Conservation (phyloP, 441 rosid genomes). For the Isatis lusitanica region DNA sequence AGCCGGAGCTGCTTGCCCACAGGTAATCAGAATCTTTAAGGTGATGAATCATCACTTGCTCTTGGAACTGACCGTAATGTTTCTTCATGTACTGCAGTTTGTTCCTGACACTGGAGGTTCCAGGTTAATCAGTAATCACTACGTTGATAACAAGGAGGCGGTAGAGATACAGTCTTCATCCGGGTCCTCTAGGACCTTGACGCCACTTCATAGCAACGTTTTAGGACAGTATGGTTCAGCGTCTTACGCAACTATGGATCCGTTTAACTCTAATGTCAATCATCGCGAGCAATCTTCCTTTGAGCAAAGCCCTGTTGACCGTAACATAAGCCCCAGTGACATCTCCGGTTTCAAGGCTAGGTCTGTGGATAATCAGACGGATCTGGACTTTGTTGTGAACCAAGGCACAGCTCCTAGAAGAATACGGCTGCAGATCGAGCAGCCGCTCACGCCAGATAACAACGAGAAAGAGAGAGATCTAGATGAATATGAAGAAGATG, state of each 20-base stretch:
- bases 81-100: conserved; percentile 29
- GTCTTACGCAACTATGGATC: conserved; percentile 40
- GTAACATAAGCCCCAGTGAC: conserved; percentile 23
- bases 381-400: conserved; percentile 31
- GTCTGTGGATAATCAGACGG: conserved; percentile 45
- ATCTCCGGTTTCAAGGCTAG: conserved; percentile 58
- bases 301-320: conserved; percentile 36
- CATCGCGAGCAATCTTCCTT: conserved; percentile 38
- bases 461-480: conserved; percentile 14
- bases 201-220: conserved; percentile 28
- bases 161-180: conserved; percentile 42
- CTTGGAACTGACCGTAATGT: conserved; percentile 22
- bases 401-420: conserved; percentile 87
- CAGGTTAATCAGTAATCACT: conserved; percentile 31
- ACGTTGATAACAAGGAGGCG: conserved; percentile 34
- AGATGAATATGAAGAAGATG: conserved; percentile 37
- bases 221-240: conserved; percentile 42
- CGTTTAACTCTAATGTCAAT: conserved; percentile 38
- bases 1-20: conserved; percentile 40
- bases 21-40: conserved; percentile 41
- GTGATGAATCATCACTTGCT: not conserved
- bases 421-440: conserved; percentile 45
- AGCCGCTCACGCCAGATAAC: conserved; percentile 1
- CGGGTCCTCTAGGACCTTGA: conserved; percentile 34
- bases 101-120: conserved; percentile 35